A percentile compares a stretch with the other conserved stretches of the same genome.
Conservation (phyloP, 2,329 filamentous ascomycete species). For the Xylariales sp. region DNA sequence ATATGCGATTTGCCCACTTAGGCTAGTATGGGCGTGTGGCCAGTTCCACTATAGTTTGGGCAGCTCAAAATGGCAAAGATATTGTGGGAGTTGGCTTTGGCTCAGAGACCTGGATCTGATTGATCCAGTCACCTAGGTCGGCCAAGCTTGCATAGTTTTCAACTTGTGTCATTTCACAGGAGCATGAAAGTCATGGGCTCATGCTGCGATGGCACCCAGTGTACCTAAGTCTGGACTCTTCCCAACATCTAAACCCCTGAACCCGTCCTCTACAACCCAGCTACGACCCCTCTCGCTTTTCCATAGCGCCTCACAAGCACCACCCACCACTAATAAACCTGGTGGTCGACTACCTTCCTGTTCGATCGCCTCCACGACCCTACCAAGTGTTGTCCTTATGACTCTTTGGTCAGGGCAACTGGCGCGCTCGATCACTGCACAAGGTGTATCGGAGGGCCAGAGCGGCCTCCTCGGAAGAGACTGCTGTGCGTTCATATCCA, state of each 20-base stretch:
- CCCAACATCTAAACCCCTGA: conserved; percentile 61
- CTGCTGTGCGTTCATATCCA: background rate
- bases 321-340: conserved; percentile 79
- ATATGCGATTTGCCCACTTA: too few relatives aligned
- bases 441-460: conserved; percentile 78
- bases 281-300: conserved; percentile 51
- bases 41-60: too few relatives aligned
- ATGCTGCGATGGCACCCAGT: conserved; percentile 1
- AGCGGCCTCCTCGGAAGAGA: conserved; percentile 29
- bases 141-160: too few relatives aligned
- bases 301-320: conserved; percentile 74
- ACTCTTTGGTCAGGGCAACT: conserved; percentile 93
- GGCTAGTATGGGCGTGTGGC: too few relatives aligned
- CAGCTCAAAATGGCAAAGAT: too few relatives aligned
- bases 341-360: conserved; percentile 85
- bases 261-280: conserved; percentile 87
- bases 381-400: conserved; percentile 77
- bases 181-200: too few relatives aligned
- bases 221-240: conserved; percentile 8
- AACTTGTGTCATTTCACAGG: too few relatives aligned
- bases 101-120: too few relatives aligned
- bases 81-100: too few relatives aligned
- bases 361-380: conserved; percentile 79
- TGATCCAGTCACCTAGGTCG: too few relatives aligned
- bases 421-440: conserved; percentile 88